These are phyloP conservation scores for Crithidia acanthocephali DNA, from an alignment of 208 protist species.

Conservation along the genomic window DNA sequence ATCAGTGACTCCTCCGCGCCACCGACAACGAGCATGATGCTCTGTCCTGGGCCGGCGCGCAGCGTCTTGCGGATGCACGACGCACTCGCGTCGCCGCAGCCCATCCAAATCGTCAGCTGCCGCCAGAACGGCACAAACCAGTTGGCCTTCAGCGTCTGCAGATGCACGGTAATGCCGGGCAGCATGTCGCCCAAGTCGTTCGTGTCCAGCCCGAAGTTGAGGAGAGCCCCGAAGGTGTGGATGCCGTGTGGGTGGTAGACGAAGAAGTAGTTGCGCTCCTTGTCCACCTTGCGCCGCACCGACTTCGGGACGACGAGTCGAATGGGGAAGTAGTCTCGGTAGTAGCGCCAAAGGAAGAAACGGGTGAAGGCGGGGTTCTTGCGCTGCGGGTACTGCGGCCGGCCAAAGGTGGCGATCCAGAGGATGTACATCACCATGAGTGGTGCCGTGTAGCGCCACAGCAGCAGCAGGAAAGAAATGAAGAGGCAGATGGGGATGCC, in stretches of 20 bases:
- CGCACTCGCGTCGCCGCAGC: constrained; percentile 83
- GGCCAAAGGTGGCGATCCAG: constrained; percentile 68
- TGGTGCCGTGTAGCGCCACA: constrained; percentile 54
- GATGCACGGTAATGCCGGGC: constrained; percentile 69
- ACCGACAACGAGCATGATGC: constrained; percentile 84
- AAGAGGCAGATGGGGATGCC: constrained; percentile 57
- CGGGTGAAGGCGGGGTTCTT: constrained; percentile 33
- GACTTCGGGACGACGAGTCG: constrained; percentile 65
- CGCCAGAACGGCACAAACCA: constrained; percentile 91
- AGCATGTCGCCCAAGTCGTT: constrained; percentile 50
- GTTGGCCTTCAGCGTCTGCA: constrained; percentile 88
- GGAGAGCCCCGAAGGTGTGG: constrained; percentile 85
- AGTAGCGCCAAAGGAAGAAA: constrained; percentile 62
- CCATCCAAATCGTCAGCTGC: constrained; percentile 61
- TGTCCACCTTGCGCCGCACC: constrained; percentile 53
- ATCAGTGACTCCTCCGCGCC: constrained; percentile 82
- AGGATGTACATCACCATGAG: constrained; percentile 69
- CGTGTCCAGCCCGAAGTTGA: constrained; percentile 71
- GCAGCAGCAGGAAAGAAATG: constrained; percentile 41
- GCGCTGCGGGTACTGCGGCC: constrained; percentile 47
- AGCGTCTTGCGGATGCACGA: constrained; percentile 72
- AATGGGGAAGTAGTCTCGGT: constrained; percentile 86
- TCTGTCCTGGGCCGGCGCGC: constrained; percentile 72
- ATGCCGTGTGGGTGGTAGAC: constrained; percentile 90
- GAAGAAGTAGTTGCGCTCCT: constrained; percentile 85